Base-by-base conservation (phyloP, 345 rosid genomes). In the Clarkia xantiana region DNA sequence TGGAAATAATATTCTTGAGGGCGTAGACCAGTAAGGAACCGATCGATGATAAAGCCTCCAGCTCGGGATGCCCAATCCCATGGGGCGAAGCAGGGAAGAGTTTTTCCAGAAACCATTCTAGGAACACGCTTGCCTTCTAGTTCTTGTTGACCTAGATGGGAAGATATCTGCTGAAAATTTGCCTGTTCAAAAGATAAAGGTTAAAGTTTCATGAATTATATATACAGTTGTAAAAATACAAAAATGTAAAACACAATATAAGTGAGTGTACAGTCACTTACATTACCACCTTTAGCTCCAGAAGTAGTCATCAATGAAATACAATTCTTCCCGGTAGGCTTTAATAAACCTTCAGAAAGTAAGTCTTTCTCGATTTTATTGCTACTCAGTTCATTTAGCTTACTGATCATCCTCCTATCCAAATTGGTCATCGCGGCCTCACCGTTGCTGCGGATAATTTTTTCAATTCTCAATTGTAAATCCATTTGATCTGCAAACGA, bases 1-100 rank as follows among this genome's bases (percentile, higher is more conserved):
- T 91, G 98, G 64, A 86, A 91, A 66, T 86, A 91, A 72, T 91
- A 91, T 64, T 91, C 98, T 75, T 91, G 98, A n/a, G 96, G 98
- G 18, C 96, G 98, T 71, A 91, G 96, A 53, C 98, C 98, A 47
- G 86, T 76, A 52, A 91, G 94, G 62, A 91, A 91, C 52, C 98
- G 89, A 61, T 91, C 98, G 54, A 77, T 78, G 53, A 91, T 84
- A 63, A 79, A 91, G 44, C 98, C 98, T 16, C 98, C 98, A 57
- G 98, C 93, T 49, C 98, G 80, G 46, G 98, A 81, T 57, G 82
- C 72, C 94, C 94, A 91, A 66, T 91, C 98, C 96, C 96, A 91
- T 12, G 96, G 85, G 59, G 76, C 85, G 74, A 91, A 91, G 64
- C 93, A 74, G 50, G 98, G 94, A 48, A 91, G 75, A 29, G 98